Percentiles rank a stretch among this genome's conserved stretches.
These are phyloP conservation scores for Tothia fuscella DNA, from an alignment of 2,329 filamentous ascomycete genomes.

Conservation along the genomic window DNA sequence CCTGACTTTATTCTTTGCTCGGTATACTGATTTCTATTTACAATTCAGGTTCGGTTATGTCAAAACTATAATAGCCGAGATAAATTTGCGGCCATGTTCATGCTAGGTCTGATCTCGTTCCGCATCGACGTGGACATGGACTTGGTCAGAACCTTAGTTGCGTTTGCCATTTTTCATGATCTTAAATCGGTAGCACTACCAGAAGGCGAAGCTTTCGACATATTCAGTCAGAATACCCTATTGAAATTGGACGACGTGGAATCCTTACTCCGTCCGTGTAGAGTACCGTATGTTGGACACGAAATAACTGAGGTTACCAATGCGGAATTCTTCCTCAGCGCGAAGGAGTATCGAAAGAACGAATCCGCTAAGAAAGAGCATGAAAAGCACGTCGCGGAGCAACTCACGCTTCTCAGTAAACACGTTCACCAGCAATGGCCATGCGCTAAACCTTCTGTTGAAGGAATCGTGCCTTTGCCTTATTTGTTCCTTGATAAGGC, in stretches of 20 bases:
- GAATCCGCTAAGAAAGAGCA: no score
- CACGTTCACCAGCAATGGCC: constrained; percentile 16
- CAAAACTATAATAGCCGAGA: constrained; percentile 15
- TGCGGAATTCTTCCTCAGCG: no score
- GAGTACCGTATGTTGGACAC: no score
- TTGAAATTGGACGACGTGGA: no score
- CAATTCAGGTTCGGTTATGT: constrained; percentile 29
- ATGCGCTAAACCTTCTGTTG: constrained; percentile 21
- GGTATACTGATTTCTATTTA: no score
- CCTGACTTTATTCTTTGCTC: no score
- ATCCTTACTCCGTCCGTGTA: no score
- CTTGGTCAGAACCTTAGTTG: constrained; percentile 28
- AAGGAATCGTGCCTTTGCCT: constrained; percentile 17
- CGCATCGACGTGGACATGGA: constrained; percentile 23
- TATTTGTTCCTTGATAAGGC: constrained; percentile 28
- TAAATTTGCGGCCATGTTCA: constrained; percentile 29
- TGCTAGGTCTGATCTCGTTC: constrained; percentile 31
- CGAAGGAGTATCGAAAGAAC: no score
- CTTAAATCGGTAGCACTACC: constrained; percentile 27
- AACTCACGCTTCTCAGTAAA: background rate
- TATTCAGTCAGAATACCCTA: constrained; percentile 22
- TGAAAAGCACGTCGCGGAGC: background rate
- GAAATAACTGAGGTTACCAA: no score
- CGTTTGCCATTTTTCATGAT: constrained; percentile 28
- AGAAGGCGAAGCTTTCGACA: constrained; percentile 18